phyloP scores from a whole-genome alignment of 345 rosid genomes.

The Moricandia arvensis region DNA sequence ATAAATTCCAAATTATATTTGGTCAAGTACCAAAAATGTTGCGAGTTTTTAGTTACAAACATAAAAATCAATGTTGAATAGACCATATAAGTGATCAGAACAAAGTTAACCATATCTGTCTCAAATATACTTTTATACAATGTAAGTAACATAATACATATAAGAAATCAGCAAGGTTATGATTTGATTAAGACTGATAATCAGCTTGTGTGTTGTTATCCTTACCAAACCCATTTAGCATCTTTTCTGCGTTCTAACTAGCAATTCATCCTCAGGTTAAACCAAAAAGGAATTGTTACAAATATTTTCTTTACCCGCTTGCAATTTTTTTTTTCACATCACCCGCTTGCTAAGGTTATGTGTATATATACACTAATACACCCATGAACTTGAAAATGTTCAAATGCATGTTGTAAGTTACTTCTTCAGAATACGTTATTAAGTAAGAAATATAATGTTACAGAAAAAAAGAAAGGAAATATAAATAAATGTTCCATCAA shows the following conservation, averaged over 20 bases:
- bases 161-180: constrained; percentile 26
- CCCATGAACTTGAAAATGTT: background rate
- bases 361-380: background rate
- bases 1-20: background rate
- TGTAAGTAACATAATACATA: background rate
- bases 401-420: background rate
- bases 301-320: background rate
- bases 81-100: background rate
- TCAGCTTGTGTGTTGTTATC: constrained; percentile 21
- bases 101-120: background rate
- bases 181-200: constrained; percentile 25
- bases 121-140: background rate
- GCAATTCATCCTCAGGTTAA: background rate
- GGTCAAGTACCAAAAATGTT: background rate
- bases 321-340: background rate
- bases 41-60: background rate
- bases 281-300: background rate
- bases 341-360: background rate
- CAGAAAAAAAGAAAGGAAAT: background rate
- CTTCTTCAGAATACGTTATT: background rate
- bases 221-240: constrained; percentile 31
- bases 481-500: background rate
- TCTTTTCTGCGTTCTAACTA: background rate
- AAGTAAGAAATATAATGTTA: background rate
- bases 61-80: background rate